A percentile compares a stretch with the other conserved stretches of the same genome.
Conservation (phyloP, 257 asterid genomes). For the Nicotiana attenuata region DNA sequence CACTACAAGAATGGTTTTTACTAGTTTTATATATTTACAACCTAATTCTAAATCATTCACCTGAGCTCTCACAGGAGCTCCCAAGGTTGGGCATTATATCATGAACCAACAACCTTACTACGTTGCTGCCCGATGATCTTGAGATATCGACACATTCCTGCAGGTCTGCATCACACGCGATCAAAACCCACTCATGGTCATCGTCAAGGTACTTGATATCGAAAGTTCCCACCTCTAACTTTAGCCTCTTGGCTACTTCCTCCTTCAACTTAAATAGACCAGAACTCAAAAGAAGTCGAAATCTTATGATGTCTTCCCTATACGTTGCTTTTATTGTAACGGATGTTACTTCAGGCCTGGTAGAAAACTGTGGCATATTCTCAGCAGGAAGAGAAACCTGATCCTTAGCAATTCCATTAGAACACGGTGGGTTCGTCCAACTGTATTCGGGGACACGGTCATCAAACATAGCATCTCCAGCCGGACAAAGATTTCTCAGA, state of each 20-base stretch:
- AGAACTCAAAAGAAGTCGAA: slow-evolving; percentile 45
- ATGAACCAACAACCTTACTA: slow-evolving; percentile 60
- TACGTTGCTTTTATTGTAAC: slow-evolving; percentile 73
- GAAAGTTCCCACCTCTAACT: slow-evolving; percentile 67
- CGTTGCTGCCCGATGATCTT: slow-evolving; percentile 43
- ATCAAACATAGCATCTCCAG: slow-evolving; percentile 39
- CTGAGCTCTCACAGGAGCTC: slow-evolving; percentile 87
- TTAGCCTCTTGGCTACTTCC: slow-evolving; percentile 78
- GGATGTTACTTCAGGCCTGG: slow-evolving; percentile 46
- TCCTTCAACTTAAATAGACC: slow-evolving; percentile 54
- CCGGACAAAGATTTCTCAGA: slow-evolving; percentile 52
- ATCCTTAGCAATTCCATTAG: slow-evolving; percentile 30
- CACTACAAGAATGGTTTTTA: slow-evolving; percentile 38
- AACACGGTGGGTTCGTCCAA: slow-evolving; percentile 43
- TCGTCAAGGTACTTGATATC: slow-evolving; percentile 80
- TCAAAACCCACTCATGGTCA: slow-evolving; percentile 86
- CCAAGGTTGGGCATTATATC: slow-evolving; percentile 65
- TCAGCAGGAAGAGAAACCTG: slow-evolving; percentile 32
- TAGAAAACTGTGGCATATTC: slow-evolving; percentile 25
- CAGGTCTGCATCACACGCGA: slow-evolving; percentile 66
- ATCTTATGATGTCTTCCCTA: slow-evolving; percentile 73
- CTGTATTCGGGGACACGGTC: slow-evolving; percentile 46
- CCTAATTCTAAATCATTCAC: slow-evolving; percentile 38
- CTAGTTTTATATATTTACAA: slow-evolving; percentile 28
- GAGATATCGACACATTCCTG: slow-evolving; percentile 62